phyloP scores from a whole-genome alignment of 441 rosid genomes.

The Manihot esculenta region DNA sequence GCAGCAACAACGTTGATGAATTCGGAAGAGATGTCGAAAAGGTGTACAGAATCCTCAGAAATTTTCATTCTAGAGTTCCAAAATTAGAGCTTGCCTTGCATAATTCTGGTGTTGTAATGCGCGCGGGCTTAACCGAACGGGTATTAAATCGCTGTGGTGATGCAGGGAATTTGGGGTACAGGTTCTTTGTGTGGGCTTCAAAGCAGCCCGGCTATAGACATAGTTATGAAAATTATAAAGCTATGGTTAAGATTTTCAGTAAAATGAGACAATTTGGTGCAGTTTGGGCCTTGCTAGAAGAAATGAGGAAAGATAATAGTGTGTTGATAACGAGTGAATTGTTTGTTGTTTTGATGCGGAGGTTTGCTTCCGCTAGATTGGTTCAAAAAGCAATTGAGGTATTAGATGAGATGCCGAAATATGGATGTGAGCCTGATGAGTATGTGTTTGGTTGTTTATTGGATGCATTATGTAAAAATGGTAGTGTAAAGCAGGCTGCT shows the following conservation, averaged over 20 bases:
- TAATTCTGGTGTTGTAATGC: constrained; percentile 60
- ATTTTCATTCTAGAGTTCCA: constrained; percentile 66
- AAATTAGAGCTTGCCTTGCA: constrained; percentile 73
- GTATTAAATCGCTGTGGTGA: constrained; percentile 82
- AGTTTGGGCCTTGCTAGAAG: constrained; percentile 83
- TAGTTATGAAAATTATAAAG: constrained; percentile 70
- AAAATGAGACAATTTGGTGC: constrained; percentile 92
- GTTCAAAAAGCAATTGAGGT: constrained; percentile 79
- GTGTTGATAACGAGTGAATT: constrained; percentile 63
- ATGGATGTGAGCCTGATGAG: constrained; percentile 78
- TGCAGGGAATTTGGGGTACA: constrained; percentile 78
- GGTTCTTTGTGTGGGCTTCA: constrained; percentile 71
- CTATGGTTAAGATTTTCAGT: constrained; percentile 69
- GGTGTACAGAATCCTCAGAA: constrained; percentile 63
- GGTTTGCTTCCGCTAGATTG: constrained; percentile 84
- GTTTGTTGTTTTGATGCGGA: constrained; percentile 70
- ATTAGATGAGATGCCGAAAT: constrained; percentile 87
- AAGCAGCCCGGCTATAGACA: constrained; percentile 69
- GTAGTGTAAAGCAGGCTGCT: constrained; percentile 80
- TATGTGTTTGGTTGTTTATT: constrained; percentile 67
- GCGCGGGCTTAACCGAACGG: constrained; percentile 58
- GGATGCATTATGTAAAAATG: constrained; percentile 84
- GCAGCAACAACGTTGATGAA: constrained; percentile 37
- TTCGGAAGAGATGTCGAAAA: constrained; percentile 74
- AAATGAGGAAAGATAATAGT: constrained; percentile 64